phyloP scores from a whole-genome alignment of 306 rosid genomes.

The Begonia loranthoides region DNA sequence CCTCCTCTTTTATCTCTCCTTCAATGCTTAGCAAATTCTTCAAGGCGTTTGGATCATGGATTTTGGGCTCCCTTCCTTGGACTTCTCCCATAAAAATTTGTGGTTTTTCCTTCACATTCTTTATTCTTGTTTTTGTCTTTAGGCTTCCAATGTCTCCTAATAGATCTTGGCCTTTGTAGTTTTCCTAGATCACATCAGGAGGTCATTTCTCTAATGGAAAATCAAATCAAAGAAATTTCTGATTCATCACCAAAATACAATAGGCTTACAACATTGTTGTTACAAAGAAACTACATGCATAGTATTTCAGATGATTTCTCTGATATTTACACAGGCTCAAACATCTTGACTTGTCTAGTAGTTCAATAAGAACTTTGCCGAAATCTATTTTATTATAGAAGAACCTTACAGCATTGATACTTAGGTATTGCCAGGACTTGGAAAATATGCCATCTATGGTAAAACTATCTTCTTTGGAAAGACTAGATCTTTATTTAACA shows the following conservation, averaged over 20 bases:
- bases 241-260: background rate
- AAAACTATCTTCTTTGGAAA: background rate
- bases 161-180: no score
- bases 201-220: background rate
- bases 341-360: background rate
- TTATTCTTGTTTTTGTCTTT: no score
- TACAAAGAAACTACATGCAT: background rate
- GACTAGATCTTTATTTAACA: background rate
- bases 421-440: background rate
- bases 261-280: background rate
- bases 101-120: no score
- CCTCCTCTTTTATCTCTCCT: no score
- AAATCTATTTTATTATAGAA: background rate
- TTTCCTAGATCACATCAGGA: no score
- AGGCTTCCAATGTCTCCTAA: no score
- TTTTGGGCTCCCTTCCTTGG: no score
- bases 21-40: no score
- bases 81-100: no score
- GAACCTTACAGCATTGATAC: background rate
- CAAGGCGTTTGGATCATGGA: no score
- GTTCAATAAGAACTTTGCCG: background rate
- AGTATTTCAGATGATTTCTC: background rate
- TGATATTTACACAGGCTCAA: background rate
- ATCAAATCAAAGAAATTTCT: background rate
- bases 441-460: background rate